Evolutionary conservation across 2,329 filamentous ascomycete species (phyloP).

Genomic region (Exserohilum turcica): DNA sequence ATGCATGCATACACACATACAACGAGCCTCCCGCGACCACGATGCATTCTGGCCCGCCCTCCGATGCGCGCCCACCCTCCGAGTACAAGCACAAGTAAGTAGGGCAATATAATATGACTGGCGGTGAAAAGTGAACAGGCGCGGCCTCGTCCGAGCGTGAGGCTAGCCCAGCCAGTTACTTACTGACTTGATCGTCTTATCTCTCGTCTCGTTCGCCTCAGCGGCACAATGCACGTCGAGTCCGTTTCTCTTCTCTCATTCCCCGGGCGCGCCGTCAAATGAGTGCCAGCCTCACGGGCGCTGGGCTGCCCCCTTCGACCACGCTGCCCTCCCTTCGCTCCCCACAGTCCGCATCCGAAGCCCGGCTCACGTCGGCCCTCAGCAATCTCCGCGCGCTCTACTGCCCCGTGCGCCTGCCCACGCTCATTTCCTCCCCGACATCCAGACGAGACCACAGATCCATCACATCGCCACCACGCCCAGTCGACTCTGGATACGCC

Average conservation of each 20-base stretch:
- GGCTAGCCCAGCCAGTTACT: constrained; percentile 35
- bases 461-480: constrained; percentile 25
- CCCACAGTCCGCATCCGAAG: constrained; percentile 27
- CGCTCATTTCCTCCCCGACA: constrained; percentile 17
- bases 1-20: too few species aligned
- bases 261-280: constrained; percentile 25
- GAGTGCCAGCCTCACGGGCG: constrained; percentile 29
- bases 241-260: constrained; percentile 19
- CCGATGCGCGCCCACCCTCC: too few species aligned
- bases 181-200: constrained; percentile 29
- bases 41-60: constrained; percentile 10
- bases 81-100: too few species aligned
- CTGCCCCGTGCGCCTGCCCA: constrained; percentile 42
- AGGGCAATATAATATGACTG: constrained; percentile 34
- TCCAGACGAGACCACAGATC: constrained; percentile 19
- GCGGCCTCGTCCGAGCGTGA: constrained; percentile 35
- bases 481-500: constrained; percentile 44
- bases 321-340: constrained; percentile 38
- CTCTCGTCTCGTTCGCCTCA: constrained; percentile 10
- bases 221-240: constrained; percentile 20
- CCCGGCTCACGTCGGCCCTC: constrained; percentile 30
- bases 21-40: too few species aligned
- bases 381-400: constrained; percentile 39
- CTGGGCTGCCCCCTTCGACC: constrained; percentile 42
- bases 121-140: constrained; percentile 40